Evolutionary conservation across 306 rosid species (phyloP).

Genomic region (Clitoria ternatea): DNA sequence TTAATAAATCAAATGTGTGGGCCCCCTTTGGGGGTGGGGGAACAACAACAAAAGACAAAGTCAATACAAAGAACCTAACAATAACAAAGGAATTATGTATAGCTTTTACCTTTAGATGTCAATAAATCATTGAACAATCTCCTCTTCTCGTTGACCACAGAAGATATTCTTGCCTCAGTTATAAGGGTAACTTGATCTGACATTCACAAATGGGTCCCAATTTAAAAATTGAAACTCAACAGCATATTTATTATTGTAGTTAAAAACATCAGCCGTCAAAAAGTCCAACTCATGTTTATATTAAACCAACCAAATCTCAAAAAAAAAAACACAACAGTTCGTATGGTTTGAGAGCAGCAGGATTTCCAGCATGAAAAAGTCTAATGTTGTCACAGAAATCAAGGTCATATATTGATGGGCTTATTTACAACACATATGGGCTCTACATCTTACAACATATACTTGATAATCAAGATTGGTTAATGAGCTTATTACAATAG

Average conservation of each 20-base stretch:
- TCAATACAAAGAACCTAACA: slow-evolving; percentile 11
- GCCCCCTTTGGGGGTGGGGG: too few relatives aligned
- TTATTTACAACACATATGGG: too few relatives aligned
- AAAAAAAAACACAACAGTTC: not conserved
- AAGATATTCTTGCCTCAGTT: slow-evolving; percentile 69
- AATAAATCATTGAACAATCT: slow-evolving; percentile 81
- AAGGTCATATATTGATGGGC: too few relatives aligned
- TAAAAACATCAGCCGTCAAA: not conserved
- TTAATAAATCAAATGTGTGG: too few relatives aligned
- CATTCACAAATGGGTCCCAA: slow-evolving; percentile 9
- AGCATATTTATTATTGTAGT: not conserved
- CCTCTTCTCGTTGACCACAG: slow-evolving; percentile 60
- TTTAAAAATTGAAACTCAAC: slow-evolving; percentile 8
- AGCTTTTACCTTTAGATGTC: slow-evolving; percentile 74
- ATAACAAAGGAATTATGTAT: slow-evolving; percentile 15
- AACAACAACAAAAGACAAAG: not conserved
- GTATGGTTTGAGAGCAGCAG: too few relatives aligned
- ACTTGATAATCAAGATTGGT: not conserved
- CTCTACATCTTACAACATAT: too few relatives aligned
- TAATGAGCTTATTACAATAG: not conserved
- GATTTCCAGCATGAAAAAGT: too few relatives aligned
- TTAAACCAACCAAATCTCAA: not conserved
- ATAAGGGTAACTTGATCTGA: slow-evolving; percentile 73
- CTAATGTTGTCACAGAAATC: too few relatives aligned
- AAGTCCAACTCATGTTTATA: not conserved